A percentile compares a stretch with the other conserved stretches of the same genome.
These are phyloP conservation scores for Macrolepiota fuliginosa DNA, from an alignment of 768 basidiomycete species.

Conservation along the genomic window DNA sequence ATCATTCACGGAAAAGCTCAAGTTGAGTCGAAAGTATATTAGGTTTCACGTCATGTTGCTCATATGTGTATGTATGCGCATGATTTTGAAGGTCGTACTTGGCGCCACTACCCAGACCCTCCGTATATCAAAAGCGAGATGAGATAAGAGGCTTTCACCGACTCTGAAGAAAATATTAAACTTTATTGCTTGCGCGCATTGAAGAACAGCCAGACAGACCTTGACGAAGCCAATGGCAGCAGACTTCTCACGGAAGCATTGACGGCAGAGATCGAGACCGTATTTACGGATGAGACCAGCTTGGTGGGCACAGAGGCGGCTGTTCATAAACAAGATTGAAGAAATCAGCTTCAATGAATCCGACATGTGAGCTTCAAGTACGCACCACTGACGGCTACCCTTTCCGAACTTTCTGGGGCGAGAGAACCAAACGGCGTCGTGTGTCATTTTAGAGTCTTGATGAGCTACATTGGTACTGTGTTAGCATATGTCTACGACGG, in stretches of 20 bases:
- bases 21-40: background rate
- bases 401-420: constrained; percentile 94
- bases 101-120: background rate
- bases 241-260: constrained; percentile 97
- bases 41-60: background rate
- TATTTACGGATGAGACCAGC: constrained; percentile 98
- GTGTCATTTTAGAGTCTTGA: constrained; percentile 71
- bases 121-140: constrained; percentile 1
- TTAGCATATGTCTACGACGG: constrained; percentile 2
- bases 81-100: background rate
- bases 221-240: constrained; percentile 92
- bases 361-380: constrained; percentile 13
- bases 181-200: background rate
- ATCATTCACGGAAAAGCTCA: background rate
- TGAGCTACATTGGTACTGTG: constrained; percentile 10
- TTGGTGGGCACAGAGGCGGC: constrained; percentile 95
- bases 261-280: constrained; percentile 95
- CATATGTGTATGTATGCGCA: background rate
- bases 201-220: constrained; percentile 47
- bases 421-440: constrained; percentile 98
- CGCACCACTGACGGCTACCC: constrained; percentile 81
- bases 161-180: constrained; percentile 17
- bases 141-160: constrained; percentile 20
- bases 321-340: constrained; percentile 26
- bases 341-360: background rate